A percentile compares a stretch with the other conserved stretches of the same genome.
These are phyloP conservation scores for Kodamaea fungicola DNA, from an alignment of 1,139 yeast species.

Conservation along the genomic window DNA sequence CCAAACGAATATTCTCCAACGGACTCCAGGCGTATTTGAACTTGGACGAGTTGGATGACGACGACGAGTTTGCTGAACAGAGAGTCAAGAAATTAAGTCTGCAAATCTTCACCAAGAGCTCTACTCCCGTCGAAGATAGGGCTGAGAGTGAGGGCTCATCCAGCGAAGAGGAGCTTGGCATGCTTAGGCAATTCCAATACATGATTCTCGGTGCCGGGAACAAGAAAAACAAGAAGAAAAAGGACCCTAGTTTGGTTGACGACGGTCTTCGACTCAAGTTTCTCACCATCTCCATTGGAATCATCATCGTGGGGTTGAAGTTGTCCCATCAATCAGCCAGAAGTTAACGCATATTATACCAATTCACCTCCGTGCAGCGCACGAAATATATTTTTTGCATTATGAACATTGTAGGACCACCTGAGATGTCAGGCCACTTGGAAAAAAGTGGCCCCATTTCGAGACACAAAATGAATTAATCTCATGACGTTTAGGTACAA, in stretches of 20 bases:
- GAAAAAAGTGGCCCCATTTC: too few species aligned
- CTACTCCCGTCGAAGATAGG: slow-evolving; percentile 10
- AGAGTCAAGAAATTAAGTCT: slow-evolving; percentile 34
- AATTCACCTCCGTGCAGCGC: not conserved
- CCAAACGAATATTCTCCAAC: slow-evolving; percentile 30
- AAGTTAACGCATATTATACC: not conserved
- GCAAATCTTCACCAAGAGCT: slow-evolving; percentile 25
- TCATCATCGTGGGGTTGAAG: slow-evolving; percentile 39
- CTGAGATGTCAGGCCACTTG: too few species aligned
- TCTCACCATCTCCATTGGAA: slow-evolving; percentile 43
- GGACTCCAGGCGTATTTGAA: slow-evolving; percentile 25
- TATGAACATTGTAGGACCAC: not conserved
- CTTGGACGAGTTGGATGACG: slow-evolving; percentile 18
- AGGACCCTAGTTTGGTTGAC: slow-evolving; percentile 30
- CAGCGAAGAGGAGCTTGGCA: slow-evolving; percentile 22
- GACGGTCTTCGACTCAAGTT: slow-evolving; percentile 44
- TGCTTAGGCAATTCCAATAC: slow-evolving; percentile 34
- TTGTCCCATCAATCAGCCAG: slow-evolving; percentile 23
- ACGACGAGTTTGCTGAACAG: slow-evolving; percentile 10
- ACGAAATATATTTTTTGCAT: not conserved
- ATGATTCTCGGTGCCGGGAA: slow-evolving; percentile 28
- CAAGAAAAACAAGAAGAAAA: slow-evolving; percentile 14
- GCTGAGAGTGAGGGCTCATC: slow-evolving; percentile 13
- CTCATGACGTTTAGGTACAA: too few species aligned
- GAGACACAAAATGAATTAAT: too few species aligned